Base-by-base conservation (phyloP, 768 basidiomycete species). In the Lentinula raphanica region DNA sequence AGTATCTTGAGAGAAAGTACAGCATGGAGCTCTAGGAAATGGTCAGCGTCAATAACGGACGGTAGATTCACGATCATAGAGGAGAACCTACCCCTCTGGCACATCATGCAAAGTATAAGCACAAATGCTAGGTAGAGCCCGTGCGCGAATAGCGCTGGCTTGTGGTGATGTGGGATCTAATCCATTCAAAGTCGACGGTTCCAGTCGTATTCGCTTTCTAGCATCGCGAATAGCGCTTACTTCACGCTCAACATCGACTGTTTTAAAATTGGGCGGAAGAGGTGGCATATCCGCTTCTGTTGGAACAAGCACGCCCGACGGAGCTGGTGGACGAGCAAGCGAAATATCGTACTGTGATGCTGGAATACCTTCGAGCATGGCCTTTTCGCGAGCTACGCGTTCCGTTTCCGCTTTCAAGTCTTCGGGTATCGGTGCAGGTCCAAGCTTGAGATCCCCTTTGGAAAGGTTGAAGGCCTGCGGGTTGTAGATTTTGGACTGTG, bases 21-120 rank as follows among this genome's bases (percentile, higher is more conserved):
- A 87, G 64, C 90, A 92, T 5, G 94, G 90, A 2, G 88, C 56
- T 7, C 60, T 58, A 31, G 25, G 17, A 15, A 39, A n/a, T n/a
- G n/a, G n/a, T n/a, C n/a, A n/a, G n/a, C 31, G 54, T 40, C 32
- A 46, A 9, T 15, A 42, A 39, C 8, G n/a, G 28, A 27, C 44
- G 45, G 45, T 27, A 46, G 44, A 56, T 19, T 23, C 5, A 25
- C n/a, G 28, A 21, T 51, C n/a, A n/a, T n/a, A 1, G 40, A 31
- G 44, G 51, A 62, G 1, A 36, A 71, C 88, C 65, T 67, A 97
- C 96, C 93, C 92, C 74, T 98, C 96, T n/a, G 87, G 86, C 1
- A 90, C 85, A 65, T 98, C 94, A 68, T 97, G 95, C 40, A 99
- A 67, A 3, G 97, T 98, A 67, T 97, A 98, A 5, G 92, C 86